Base-by-base conservation (phyloP, 257 asterid genomes). In the Plantago major region DNA sequence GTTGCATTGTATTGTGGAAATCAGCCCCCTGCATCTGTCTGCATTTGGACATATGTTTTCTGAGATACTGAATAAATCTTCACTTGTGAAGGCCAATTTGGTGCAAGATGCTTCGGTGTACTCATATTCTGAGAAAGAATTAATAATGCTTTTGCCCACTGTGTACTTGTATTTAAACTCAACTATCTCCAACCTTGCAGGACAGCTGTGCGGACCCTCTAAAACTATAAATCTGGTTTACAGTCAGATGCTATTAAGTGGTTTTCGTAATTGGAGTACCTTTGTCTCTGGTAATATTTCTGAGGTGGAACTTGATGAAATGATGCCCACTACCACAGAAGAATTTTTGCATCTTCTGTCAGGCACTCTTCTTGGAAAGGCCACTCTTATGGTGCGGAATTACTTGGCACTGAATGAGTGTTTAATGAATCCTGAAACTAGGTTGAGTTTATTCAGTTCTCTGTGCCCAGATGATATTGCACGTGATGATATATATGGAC, bases 81-180 rank as follows among this genome's bases (percentile, higher is more conserved):
- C 37, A 66, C 76, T 68, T 52, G 68, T 46, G 42, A 40, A 71
- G 65, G 69, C 68, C 69, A 52, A 65, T 54, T 50, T 60, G 65
- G 73, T 19, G 52, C 67, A 58, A 55, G 81, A 73, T 75, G 64
- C 68, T 66, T 55, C 71, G 48, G 69, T 71, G 61, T 77, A 82
- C 14, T 22, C 26, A 22, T 22, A 22, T 22, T 22, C 26, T 22
- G 82, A 81, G 76, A 83, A 77, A 64, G 93, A 84, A 53, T 66
- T 85, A 58, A 62, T 86, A 74, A 73, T 88, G 82, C 84, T 86
- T 79, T 70, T 88, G 75, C 98, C 98, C 57, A 75, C 79, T 9
- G 84, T 76, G 37, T 50, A 76, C 46, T 71, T 83, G 76, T 82
- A 76, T 79, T 67, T 82, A n/a, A 73, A 78, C 49, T 69, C 82